These are phyloP conservation scores for Penicillium bovifimosum DNA, from an alignment of 495 filamentous ascomycete genomes.

Conservation along the genomic window DNA sequence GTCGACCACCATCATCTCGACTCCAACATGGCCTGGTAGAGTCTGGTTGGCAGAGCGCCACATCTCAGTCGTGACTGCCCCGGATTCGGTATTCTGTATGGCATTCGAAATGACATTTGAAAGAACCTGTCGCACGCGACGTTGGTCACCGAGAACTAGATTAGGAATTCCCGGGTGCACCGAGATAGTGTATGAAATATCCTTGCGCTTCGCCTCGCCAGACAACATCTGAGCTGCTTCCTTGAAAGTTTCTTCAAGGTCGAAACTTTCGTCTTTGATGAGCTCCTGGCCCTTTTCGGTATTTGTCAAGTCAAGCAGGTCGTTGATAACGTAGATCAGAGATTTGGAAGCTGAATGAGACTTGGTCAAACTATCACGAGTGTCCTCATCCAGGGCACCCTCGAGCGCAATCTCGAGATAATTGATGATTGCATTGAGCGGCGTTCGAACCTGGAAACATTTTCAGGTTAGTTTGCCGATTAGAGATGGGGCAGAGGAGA, in stretches of 20 bases:
- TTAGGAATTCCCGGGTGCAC: constrained; percentile 64
- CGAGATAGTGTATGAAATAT: constrained; percentile 60
- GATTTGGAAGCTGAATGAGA: constrained; percentile 88
- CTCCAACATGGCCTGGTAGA: constrained; percentile 41
- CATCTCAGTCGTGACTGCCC: constrained; percentile 66
- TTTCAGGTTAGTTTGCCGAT: neutral
- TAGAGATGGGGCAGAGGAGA: neutral
- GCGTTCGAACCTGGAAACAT: constrained; percentile 61
- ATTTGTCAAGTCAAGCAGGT: constrained; percentile 87
- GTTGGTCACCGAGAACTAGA: constrained; percentile 71
- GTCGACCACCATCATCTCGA: constrained; percentile 74
- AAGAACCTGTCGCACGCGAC: constrained; percentile 72
- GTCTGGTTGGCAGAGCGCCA: constrained; percentile 41
- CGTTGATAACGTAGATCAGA: constrained; percentile 92
- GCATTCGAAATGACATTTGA: constrained; percentile 83
- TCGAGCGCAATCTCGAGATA: constrained; percentile 93
- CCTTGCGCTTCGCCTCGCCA: constrained; percentile 70
- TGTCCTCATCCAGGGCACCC: constrained; percentile 73
- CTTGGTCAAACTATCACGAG: constrained; percentile 75
- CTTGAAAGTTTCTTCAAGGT: constrained; percentile 63
- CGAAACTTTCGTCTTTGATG: constrained; percentile 76
- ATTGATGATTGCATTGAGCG: constrained; percentile 94
- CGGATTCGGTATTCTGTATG: constrained; percentile 70
- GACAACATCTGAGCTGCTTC: constrained; percentile 73
- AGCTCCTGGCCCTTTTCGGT: constrained; percentile 76